These are phyloP conservation scores for Microglena sp. DNA, from an alignment of 139 green algal species.

Conservation along the genomic window DNA sequence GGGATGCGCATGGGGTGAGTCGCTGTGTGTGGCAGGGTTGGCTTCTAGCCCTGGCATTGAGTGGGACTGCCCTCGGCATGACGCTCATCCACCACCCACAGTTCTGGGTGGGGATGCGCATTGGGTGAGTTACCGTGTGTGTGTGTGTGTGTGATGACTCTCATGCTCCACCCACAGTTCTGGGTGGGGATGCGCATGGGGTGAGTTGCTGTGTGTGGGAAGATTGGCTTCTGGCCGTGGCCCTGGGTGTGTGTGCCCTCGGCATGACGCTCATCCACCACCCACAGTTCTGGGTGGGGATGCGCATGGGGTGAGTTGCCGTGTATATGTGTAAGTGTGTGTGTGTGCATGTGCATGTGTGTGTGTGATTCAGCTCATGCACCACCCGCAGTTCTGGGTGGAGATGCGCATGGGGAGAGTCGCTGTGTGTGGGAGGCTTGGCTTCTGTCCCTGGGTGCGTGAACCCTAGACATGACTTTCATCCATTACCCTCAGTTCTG, in stretches of 20 bases:
- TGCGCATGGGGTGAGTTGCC: background rate
- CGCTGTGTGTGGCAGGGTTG: background rate
- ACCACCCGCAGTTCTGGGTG: conserved; percentile 40
- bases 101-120: background rate
- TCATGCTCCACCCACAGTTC: conserved; percentile 56
- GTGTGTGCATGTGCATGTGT: too few relatives aligned
- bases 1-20: background rate
- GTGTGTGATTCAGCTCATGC: conserved; percentile 52
- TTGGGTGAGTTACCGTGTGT: background rate
- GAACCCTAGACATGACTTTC: background rate
- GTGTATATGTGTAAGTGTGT: too few relatives aligned
- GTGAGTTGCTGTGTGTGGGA: background rate
- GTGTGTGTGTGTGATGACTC: too few relatives aligned
- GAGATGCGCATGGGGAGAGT: background rate
- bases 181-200: too few relatives aligned
- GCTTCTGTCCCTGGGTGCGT: background rate
- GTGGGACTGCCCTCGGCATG: background rate
- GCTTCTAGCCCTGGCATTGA: background rate
- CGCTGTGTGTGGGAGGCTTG: background rate
- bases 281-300: background rate
- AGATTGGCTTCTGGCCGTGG: background rate
- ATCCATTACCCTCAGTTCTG: background rate
- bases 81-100: background rate
- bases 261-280: background rate
- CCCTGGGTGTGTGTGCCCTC: background rate